Base-by-base conservation (phyloP, 371 early-diverging fungal species). In the Dichotomocladium elegans region DNA sequence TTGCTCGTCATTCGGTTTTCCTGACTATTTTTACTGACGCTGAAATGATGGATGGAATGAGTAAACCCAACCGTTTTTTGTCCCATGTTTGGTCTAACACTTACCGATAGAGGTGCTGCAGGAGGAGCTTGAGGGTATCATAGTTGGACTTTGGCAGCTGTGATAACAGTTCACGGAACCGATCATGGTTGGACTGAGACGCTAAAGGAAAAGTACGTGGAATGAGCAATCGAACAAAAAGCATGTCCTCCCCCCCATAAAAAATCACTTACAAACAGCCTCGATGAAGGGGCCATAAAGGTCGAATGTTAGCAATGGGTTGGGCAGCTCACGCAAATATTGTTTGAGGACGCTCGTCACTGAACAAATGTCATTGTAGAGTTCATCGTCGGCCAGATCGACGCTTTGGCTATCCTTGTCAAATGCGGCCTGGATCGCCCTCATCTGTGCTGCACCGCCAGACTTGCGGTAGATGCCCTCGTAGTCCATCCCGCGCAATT, bases 381-480 rank as follows among this genome's bases (percentile, higher is more conserved):
- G n/a, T 10, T 73, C 69, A 7, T 73, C 63, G 45, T 82, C 77
- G 42, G 66, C 70, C 15, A 90, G 51, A 52, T 85, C 75, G 10
- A 81, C 57, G 1, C n/a, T n/a, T n/a, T n/a, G 73, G 57, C 14
- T 70, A 65, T 8, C 79, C 79, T 11, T 66, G 55, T 84, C 78
- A 50, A 81, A 77, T 4, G 74, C 59, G 0, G 58, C 60, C 37
- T 82, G 86, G 33, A 92, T 80, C 12, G 72, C 61, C 40, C 83
- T 64, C 68, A 92, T 86, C 50, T 94, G 93, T n/a, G 83, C 85
- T 4, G 88, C 80, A 47, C 92, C 91, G 1, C 95, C 96, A 0
- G 93, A 91, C 62, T 93, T 92, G 37, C 96, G 89, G 63, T 96
- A 96, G 25, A 96, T 90, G 17, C 96, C 96, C 70, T 94, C 95